Evolutionary conservation across 768 basidiomycete genomes (phyloP), one percentile per base, ranked within the genome.

Genomic region (Leccinum uliginosum): DNA sequence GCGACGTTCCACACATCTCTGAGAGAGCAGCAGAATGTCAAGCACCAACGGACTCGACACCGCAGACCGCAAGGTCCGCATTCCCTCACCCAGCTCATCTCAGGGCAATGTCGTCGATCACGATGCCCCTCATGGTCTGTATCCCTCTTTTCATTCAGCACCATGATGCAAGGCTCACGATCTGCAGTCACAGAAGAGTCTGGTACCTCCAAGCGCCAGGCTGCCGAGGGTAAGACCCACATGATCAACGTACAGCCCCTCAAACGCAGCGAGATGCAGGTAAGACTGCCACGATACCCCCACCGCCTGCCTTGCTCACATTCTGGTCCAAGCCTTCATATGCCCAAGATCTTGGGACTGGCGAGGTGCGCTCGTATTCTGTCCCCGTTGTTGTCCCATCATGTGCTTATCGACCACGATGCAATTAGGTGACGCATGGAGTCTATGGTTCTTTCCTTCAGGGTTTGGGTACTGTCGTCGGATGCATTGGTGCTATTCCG

Each of bases 191-290:
- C 89, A 43, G 87, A 88, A 4, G 85, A 88, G 8, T 67, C 75
- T 26, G 6, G 7, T 14, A 64, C 66, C 45, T 71, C 68, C 27
- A 73, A 77, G 27, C 73, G 71, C 57, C 75, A 69, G 55, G 57
- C 51, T 15, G 30, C 24, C 17, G 62, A 64, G 7, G 59, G 56
- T 2, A 74, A 72, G 55, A 58, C 68, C 15, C 78, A 81, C 57
- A 71, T 91, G 72, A 88, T 93, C 59, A 77, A 75, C 55, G 91
- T 94, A n/a, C 89, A 94, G 69, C 91, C 92, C 1, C 74, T 93
- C 73, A 89, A 85, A 75, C 81, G 83, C 59, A 83, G 79, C 46
- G 91, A 93, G 74, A 93, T 93, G 91, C 91, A 93, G 85, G 89
- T 85, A 40, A 45, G 77, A 64, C 24, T 23, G 21, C 24, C n/a